A percentile compares a stretch with the other conserved stretches of the same genome.
phyloP scores from a whole-genome alignment of 768 basidiomycete genomes.

The Rhodotorula graminis region DNA sequence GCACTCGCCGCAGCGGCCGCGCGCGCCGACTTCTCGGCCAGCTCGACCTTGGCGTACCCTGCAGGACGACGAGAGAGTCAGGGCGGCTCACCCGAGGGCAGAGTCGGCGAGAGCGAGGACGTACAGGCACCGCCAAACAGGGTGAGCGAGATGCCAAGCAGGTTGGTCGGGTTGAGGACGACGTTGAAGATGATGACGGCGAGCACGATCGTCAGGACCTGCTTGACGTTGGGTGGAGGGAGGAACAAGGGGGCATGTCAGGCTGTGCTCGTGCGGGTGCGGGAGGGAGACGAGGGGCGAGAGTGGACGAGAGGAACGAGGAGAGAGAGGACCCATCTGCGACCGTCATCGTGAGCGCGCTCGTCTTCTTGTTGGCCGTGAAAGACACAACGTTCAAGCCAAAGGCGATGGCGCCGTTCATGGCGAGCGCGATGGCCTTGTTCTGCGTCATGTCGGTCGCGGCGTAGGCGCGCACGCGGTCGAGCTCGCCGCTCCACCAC shows the following conservation, averaged over 20 bases:
- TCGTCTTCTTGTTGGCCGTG: slow-evolving; percentile 87
- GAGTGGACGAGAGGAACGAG: too few species aligned
- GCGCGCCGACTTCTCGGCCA: slow-evolving; percentile 33
- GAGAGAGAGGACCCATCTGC: slow-evolving; percentile 55
- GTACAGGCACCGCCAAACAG: slow-evolving; percentile 67
- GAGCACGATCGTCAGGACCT: slow-evolving; percentile 48
- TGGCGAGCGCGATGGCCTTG: slow-evolving; percentile 56
- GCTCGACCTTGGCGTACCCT: slow-evolving; percentile 39
- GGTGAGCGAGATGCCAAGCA: slow-evolving; percentile 75
- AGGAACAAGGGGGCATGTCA: too few species aligned
- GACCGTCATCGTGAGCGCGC: slow-evolving; percentile 84
- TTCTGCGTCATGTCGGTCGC: slow-evolving; percentile 52
- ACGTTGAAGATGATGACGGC: slow-evolving; percentile 74
- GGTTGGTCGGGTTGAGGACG: slow-evolving; percentile 71
- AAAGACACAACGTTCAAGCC: slow-evolving; percentile 90
- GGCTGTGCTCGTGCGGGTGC: too few species aligned
- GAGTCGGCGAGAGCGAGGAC: neutral
- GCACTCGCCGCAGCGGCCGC: slow-evolving; percentile 6
- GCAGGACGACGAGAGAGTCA: neutral
- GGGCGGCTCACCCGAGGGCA: accelerated
- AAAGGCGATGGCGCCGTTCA: slow-evolving; percentile 86
- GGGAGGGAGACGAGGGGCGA: too few species aligned
- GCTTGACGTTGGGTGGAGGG: slow-evolving; percentile 40
- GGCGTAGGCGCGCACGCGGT: slow-evolving; percentile 55
- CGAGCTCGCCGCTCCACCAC: slow-evolving; percentile 72